Conservation (phyloP, 1,139 yeast genomes). For the Sugiyamaella grinbergsii region DNA sequence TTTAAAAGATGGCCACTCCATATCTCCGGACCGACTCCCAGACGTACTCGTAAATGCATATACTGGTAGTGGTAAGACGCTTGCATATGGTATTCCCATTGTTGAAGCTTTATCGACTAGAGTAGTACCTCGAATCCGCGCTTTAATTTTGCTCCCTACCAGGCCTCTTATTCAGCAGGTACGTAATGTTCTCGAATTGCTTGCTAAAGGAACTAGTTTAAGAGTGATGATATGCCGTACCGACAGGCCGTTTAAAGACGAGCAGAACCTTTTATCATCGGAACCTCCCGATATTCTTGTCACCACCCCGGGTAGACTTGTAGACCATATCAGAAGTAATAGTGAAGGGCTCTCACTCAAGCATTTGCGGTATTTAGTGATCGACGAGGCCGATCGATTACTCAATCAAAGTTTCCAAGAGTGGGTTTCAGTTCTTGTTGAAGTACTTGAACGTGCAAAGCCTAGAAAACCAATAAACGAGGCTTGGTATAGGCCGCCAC, state of each 20-base stretch:
- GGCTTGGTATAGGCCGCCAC: slow-evolving; percentile 40
- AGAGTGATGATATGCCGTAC: slow-evolving; percentile 51
- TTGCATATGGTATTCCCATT: slow-evolving; percentile 85
- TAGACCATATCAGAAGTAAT: slow-evolving; percentile 67
- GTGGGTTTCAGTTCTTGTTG: slow-evolving; percentile 77
- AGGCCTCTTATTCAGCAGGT: slow-evolving; percentile 86
- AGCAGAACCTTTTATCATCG: slow-evolving; percentile 51
- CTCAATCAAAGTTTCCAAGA: slow-evolving; percentile 90
- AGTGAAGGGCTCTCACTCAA: slow-evolving; percentile 44
- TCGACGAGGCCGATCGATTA: slow-evolving; percentile 94
- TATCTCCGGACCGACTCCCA: slow-evolving; percentile 54
- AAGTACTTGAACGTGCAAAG: slow-evolving; percentile 45
- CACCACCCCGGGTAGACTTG: slow-evolving; percentile 91
- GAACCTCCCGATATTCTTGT: slow-evolving; percentile 76
- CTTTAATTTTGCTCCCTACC: slow-evolving; percentile 85
- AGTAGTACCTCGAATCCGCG: slow-evolving; percentile 72
- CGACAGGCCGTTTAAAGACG: slow-evolving; percentile 68
- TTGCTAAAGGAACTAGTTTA: slow-evolving; percentile 70
- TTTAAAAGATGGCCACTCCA: slow-evolving; percentile 50
- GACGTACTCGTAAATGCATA: slow-evolving; percentile 89
- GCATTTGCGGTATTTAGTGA: slow-evolving; percentile 66
- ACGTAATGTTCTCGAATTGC: slow-evolving; percentile 57
- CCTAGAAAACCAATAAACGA: slow-evolving; percentile 25
- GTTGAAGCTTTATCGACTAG: slow-evolving; percentile 66
- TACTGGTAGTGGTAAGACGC: slow-evolving; percentile 95